Base-by-base conservation (phyloP, 2,329 filamentous ascomycete genomes). In the Apiospora arundinis region DNA sequence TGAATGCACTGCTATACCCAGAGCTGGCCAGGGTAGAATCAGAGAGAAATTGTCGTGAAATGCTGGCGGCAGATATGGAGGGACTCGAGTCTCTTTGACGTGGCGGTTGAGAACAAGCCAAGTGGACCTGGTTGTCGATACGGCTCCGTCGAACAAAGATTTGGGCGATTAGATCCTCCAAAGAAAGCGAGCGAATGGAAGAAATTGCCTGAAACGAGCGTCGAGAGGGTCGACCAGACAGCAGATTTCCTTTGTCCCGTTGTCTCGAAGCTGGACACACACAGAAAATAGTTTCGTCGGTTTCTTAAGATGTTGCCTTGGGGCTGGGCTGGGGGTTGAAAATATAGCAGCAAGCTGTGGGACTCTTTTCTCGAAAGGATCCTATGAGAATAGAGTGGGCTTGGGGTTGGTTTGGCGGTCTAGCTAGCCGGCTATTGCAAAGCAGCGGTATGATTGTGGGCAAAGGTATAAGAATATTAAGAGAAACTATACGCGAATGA, bases 391-490 rank as follows among this genome's bases (percentile, higher is more conserved):
- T 63, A 63, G 56, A 63, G 56, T 63, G 56, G 56, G 56, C 32
- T 63, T 40, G 56, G 56, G 56, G 37, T 63, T 28, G 52, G 16
- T 63, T 63, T 63, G 56, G 56, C 56, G 56, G 56, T 63, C 56
- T 63, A 63, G 56, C 56, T 63, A 63, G 56, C 56, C 66, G 66
- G 66, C 66, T 48, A 37, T 63, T 63, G 56, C 56, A 63, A 63
- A 40, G 56, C 56, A 48, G 66, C 44, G 42, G 66, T 67, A 28
- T 32, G 32, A 25, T 37, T 68, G 66, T 37, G 28, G 66, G 66
- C 66, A 68, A 68, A 48, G 66, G 66, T 63, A 45, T 48, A 68
- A 68, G 66, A 68, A 68, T 68, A 68, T 68, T 68, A 68, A 48
- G 46, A 68, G 46, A 48, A 46, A 68, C 46, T 46, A 48, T 68